Base-by-base conservation (phyloP, 352 stramenopile species). In the Halophytophthora batemanensis region DNA sequence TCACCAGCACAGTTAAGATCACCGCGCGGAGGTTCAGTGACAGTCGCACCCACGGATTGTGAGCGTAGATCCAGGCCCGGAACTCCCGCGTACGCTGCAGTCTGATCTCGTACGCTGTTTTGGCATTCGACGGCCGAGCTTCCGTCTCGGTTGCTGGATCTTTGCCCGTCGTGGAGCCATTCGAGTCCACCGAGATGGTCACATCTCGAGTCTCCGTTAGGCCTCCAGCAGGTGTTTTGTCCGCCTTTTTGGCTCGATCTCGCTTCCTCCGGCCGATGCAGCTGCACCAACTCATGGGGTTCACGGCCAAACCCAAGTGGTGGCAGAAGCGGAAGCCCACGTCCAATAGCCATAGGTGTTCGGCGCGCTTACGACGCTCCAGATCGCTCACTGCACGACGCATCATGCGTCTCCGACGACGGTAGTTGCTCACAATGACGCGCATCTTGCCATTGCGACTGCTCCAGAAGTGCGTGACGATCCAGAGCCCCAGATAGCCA, bases 391-490 rank as follows among this genome's bases (percentile, higher is more conserved):
- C 56, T 8, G 75, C 73, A 25, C 78, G 78, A 17, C 59, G 69
- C 41, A 90, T 64, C 15, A 61, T 71, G 22, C 81, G 78, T 21
- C 77, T 74, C 0, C 65, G 65, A 15, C 81, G 78, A 14, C 81
- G 78, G 55, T 92, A 92, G 35, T 87, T 86, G 56, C 74, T 87
- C 14, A 92, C 79, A 25, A 90, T 69, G 14, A 69, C 50, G 22
- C 81, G 81, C 81, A 92, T 90, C 59, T 87, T 81, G 29, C 41
- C 63, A 57, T 92, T 92, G 28, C 81, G 75, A 18, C 72, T 87
- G 64, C 78, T 90, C 77, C 78, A 92, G 54, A 87, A 92, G 52
- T 92, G 81, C 28, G 68, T 66, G 36, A 77, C 62, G 58, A 90
- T 84, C 81, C 78, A 92, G 1, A 90, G 35, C 17, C 69, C 40